Conservation (phyloP, 2,329 filamentous ascomycete genomes). For the Akanthomyces uredinophilus region DNA sequence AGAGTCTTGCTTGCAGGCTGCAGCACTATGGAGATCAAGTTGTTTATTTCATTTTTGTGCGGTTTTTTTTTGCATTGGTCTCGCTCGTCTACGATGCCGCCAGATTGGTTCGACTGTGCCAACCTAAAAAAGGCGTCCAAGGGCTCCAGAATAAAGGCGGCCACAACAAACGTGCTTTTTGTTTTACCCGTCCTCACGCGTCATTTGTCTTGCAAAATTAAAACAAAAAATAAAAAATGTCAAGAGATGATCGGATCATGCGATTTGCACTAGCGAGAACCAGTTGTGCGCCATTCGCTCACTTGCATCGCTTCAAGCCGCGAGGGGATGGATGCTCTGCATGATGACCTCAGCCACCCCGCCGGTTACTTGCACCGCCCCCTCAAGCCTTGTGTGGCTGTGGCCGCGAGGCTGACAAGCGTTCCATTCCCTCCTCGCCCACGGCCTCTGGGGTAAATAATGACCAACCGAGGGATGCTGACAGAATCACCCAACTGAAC, state of each 20-base stretch:
- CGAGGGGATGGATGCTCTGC: neutral
- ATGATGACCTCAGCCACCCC: slow-evolving; percentile 6
- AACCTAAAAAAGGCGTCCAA: slow-evolving; percentile 1
- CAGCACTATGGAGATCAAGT: neutral
- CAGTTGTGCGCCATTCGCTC: neutral
- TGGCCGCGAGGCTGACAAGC: neutral
- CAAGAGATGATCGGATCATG: too few species aligned
- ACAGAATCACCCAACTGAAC: too few species aligned
- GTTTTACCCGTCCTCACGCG: neutral
- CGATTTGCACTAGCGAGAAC: neutral
- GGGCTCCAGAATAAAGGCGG: neutral
- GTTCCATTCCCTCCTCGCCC: neutral
- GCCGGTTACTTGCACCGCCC: neutral
- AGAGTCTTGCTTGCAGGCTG: neutral
- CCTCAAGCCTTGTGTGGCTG: slow-evolving; percentile 8
- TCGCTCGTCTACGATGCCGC: slow-evolving; percentile 2
- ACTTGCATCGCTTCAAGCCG: neutral
- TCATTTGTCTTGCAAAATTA: too few species aligned
- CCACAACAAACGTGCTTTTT: neutral
- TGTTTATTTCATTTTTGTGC: neutral
- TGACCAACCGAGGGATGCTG: too few species aligned
- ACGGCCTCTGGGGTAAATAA: neutral
- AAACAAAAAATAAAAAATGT: too few species aligned
- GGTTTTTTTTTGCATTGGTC: neutral
- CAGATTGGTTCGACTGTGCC: neutral